Evolutionary conservation across 2,329 filamentous ascomycete species (phyloP).

Genomic region (Alternaria rosae): DNA sequence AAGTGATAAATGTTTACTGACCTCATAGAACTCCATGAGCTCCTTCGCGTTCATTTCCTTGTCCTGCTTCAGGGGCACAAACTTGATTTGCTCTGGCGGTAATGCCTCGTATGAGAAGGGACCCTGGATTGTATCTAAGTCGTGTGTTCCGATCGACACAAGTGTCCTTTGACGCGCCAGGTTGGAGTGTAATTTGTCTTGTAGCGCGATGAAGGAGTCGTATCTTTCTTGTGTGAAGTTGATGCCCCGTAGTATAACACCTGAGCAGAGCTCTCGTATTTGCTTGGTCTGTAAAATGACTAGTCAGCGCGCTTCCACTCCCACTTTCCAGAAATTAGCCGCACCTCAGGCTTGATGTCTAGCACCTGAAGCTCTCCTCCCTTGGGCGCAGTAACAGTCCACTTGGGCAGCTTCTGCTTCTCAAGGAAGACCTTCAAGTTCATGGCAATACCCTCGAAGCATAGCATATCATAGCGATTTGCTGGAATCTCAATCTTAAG

Average conservation of each 20-base stretch:
- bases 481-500: conserved; percentile 98
- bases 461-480: conserved; percentile 93
- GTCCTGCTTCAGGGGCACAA: conserved; percentile 88
- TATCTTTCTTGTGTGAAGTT: conserved; percentile 91
- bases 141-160: conserved; percentile 97
- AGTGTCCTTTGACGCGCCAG: conserved; percentile 90
- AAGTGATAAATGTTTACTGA: conserved; percentile 33
- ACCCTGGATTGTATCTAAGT: conserved; percentile 89
- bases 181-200: conserved; percentile 98
- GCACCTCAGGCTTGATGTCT: conserved; percentile 73
- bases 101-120: conserved; percentile 97
- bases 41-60: conserved; percentile 86
- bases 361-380: conserved; percentile 80
- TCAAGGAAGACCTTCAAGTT: conserved; percentile 96
- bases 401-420: conserved; percentile 78
- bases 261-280: conserved; percentile 87
- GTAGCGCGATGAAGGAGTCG: conserved; percentile 95
- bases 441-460: conserved; percentile 94
- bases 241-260: conserved; percentile 87
- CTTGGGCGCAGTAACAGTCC: conserved; percentile 74
- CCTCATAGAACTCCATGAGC: conserved; percentile 91
- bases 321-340: conserved; percentile 9
- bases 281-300: conserved; percentile 65
- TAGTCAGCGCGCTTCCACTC: neutral
- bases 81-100: conserved; percentile 89